Evolutionary conservation across 2,329 filamentous ascomycete species (phyloP).

Genomic region (Colletotrichum euphorbiae): DNA sequence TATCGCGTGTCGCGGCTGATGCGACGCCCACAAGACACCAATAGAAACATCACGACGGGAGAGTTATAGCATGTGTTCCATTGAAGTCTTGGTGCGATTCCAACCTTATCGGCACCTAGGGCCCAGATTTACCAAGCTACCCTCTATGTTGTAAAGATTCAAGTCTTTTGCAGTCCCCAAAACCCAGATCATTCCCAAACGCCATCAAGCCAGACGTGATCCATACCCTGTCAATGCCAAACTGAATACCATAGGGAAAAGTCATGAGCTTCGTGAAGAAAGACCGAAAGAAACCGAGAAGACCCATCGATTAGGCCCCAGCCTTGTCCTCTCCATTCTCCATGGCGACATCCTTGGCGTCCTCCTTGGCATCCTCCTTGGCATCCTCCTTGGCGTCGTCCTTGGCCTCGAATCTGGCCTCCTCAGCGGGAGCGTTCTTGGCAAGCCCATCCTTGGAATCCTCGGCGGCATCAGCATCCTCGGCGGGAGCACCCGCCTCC

Average conservation of each 20-base stretch:
- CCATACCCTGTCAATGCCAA: neutral
- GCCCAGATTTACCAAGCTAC: neutral
- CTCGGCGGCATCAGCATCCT: constrained; percentile 19
- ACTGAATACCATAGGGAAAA: neutral
- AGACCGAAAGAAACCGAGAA: neutral
- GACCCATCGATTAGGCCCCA: constrained; percentile 8
- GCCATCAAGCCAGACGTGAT: neutral
- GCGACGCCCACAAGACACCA: neutral
- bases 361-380: constrained; percentile 13
- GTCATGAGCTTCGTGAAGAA: neutral
- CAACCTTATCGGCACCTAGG: neutral
- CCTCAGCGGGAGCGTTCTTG: constrained; percentile 19
- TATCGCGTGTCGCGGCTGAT: neutral
- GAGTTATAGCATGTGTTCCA: neutral
- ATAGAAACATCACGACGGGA: neutral
- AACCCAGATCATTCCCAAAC: neutral
- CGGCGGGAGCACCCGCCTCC: neutral
- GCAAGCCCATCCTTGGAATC: neutral
- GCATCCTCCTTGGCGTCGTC: constrained; percentile 25
- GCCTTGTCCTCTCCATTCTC: constrained; percentile 8
- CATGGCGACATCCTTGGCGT: constrained; percentile 8
- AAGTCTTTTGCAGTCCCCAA: neutral
- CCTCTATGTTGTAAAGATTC: neutral
- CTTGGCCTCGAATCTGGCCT: constrained; percentile 30
- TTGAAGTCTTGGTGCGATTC: neutral